Evolutionary conservation across 225 moss, liverwort and hornwort species (phyloP).

Genomic region (Sphagnum contortum): DNA sequence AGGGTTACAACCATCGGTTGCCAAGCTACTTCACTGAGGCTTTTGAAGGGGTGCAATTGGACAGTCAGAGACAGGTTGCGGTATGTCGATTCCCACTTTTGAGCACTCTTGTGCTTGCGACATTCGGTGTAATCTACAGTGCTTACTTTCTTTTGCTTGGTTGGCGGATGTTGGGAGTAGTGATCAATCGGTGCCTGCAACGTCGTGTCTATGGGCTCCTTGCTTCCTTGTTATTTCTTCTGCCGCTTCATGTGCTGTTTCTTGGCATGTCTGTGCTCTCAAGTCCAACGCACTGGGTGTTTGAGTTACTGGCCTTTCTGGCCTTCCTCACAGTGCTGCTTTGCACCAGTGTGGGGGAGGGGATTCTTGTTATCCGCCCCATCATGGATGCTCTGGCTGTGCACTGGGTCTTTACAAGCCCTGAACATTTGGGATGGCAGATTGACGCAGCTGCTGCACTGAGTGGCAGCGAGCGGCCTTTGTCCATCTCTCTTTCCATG

Average conservation of each 20-base stretch:
- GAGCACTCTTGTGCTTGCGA: conserved; percentile 75
- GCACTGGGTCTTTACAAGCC: conserved; percentile 8
- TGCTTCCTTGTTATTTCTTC: conserved; percentile 55
- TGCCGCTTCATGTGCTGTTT: conserved; percentile 80
- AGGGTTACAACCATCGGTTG: conserved; percentile 67
- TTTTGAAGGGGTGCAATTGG: conserved; percentile 51
- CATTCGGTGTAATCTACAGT: conserved; percentile 72
- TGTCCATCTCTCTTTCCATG: conserved; percentile 50
- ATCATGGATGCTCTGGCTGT: conserved; percentile 92
- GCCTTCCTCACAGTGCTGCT: conserved; percentile 82
- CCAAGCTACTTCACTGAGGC: conserved; percentile 83
- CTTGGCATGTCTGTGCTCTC: conserved; percentile 81
- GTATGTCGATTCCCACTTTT: conserved; percentile 87
- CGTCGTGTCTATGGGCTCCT: conserved; percentile 75
- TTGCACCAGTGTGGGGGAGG: conserved; percentile 83
- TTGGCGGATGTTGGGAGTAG: conserved; percentile 77
- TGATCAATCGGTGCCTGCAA: conserved; percentile 83
- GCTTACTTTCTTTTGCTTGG: conserved; percentile 74
- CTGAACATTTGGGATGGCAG: conserved; percentile 46
- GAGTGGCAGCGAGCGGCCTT: conserved; percentile 3
- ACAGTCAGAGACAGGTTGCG: conserved; percentile 34
- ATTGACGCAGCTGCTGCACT: conserved; percentile 23
- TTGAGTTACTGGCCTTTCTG: conserved; percentile 76
- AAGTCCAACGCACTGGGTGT: conserved; percentile 49
- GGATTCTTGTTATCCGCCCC: conserved; percentile 78